Conservation (phyloP, 192 early-diverging fungal species). For the Rhizophlyctis rosea region DNA sequence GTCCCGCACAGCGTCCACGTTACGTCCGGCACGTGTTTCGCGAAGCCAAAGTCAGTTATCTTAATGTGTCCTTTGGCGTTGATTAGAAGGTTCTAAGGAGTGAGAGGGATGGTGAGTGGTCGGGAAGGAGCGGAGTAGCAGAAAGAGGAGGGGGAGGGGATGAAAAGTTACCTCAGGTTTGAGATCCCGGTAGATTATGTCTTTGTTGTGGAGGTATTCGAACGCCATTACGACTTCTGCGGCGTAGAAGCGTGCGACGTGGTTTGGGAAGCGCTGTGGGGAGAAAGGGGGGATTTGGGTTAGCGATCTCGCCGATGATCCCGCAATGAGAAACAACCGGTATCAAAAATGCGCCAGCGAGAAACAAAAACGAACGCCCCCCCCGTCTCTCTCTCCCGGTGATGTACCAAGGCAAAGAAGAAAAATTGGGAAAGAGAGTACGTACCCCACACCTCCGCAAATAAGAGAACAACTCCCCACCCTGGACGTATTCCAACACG, state of each 20-base stretch:
- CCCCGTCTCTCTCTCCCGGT: too few relatives aligned
- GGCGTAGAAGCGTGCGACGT: slow-evolving; percentile 86
- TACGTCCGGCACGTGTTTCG: slow-evolving; percentile 76
- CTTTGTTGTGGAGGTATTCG: slow-evolving; percentile 81
- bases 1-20: slow-evolving; percentile 88
- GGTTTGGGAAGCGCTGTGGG: slow-evolving; percentile 76
- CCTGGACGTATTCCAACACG: slow-evolving; percentile 93
- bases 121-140: too few relatives aligned
- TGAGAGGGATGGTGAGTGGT: not conserved
- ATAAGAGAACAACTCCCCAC: slow-evolving; percentile 96
- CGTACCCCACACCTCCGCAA: slow-evolving; percentile 78
- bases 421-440: not conserved
- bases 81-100: slow-evolving; percentile 61
- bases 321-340: not conserved
- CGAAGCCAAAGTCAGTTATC: slow-evolving; percentile 83
- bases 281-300: slow-evolving; percentile 4
- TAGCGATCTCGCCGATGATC: not conserved
- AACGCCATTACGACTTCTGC: slow-evolving; percentile 85
- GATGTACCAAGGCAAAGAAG: too few relatives aligned
- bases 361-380: not conserved
- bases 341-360: slow-evolving; percentile 4
- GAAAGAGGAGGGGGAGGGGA: too few relatives aligned
- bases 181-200: slow-evolving; percentile 88
- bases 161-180: too few relatives aligned
- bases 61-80: slow-evolving; percentile 78